phyloP scores from a whole-genome alignment of 2,329 filamentous ascomycete genomes.

The Fusarium nelsonii region DNA sequence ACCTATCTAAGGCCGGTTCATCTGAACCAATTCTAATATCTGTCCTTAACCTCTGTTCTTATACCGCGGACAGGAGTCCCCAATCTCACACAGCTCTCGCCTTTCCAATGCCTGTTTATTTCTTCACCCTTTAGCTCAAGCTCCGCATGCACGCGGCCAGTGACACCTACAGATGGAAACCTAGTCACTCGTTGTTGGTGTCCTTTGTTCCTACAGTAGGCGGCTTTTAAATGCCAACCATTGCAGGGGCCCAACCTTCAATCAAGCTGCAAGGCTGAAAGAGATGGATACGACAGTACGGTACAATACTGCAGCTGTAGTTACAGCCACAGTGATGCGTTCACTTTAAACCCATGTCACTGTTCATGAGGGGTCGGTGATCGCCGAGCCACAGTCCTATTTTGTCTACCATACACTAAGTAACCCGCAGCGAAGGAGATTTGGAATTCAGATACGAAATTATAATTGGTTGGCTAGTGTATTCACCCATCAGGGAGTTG shows the following conservation, averaged over 20 bases:
- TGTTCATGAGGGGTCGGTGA: constrained; percentile 19
- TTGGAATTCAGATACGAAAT: background rate
- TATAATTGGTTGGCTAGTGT: constrained; percentile 3
- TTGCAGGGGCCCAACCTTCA: constrained; percentile 29
- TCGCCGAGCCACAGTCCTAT: constrained; percentile 23
- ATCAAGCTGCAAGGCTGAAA: constrained; percentile 38
- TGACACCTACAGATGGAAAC: constrained; percentile 22
- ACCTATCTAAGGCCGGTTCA: background rate
- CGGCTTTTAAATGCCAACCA: constrained; percentile 13
- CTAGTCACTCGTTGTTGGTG: constrained; percentile 15
- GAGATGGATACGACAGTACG: constrained; percentile 1
- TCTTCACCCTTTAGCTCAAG: constrained; percentile 19
- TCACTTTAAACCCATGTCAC: constrained; percentile 25
- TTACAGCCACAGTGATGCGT: background rate
- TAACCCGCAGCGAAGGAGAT: constrained; percentile 4
- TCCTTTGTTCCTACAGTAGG: constrained; percentile 26
- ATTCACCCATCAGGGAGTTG: background rate
- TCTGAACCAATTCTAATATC: background rate
- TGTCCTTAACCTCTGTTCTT: background rate
- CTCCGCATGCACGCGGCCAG: constrained; percentile 22
- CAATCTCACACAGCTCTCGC: background rate
- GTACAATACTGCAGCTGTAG: background rate
- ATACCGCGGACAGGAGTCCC: background rate
- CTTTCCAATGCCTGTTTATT: constrained; percentile 9
- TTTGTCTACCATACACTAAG: constrained; percentile 16